Evolutionary conservation across 179 eudicot species (phyloP).

Genomic region (Gypsophila paniculata): DNA sequence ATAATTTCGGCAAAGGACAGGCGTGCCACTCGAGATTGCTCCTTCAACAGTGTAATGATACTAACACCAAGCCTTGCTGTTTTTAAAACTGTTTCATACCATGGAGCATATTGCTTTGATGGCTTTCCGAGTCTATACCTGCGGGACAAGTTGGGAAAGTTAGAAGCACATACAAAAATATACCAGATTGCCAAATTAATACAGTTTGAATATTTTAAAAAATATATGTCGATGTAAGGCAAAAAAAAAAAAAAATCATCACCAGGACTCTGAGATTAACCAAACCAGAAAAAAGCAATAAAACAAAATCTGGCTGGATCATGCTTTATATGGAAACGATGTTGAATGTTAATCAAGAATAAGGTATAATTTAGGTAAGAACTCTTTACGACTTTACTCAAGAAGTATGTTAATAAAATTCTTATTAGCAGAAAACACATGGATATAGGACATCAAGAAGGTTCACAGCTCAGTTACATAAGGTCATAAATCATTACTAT

Average conservation of each 20-base stretch:
- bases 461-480: not conserved
- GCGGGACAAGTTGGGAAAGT: constrained; percentile 18
- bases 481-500: not conserved
- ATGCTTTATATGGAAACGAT: not conserved
- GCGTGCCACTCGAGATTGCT: constrained; percentile 79
- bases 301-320: not conserved
- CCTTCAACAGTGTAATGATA: constrained; percentile 77
- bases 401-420: not conserved
- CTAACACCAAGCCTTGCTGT: constrained; percentile 76
- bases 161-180: not conserved
- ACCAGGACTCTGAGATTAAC: not conserved
- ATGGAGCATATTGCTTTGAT: constrained; percentile 84
- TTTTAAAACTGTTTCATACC: constrained; percentile 85
- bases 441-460: not conserved
- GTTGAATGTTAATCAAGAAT: not conserved
- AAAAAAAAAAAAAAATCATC: not conserved
- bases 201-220: not conserved
- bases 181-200: not conserved
- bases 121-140: constrained; percentile 99
- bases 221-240: not conserved
- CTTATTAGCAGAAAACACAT: not conserved
- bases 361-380: constrained; percentile 2
- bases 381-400: not conserved
- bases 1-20: constrained; percentile 70
- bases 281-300: not conserved